Conservation (phyloP, 345 rosid species). For the Kandelia obovata region DNA sequence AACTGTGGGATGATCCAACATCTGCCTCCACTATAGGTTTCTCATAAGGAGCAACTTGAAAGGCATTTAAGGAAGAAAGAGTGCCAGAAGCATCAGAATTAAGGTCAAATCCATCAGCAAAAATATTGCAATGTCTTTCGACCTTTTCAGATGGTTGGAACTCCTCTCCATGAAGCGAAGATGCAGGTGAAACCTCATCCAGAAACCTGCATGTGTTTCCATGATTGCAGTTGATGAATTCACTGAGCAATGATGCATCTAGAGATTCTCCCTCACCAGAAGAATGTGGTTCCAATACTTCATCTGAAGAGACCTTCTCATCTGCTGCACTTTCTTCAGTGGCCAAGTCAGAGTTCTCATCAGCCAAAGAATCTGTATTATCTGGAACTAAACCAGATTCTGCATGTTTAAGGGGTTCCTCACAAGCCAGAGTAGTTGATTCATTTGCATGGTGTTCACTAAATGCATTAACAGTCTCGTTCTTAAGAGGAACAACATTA, state of each 20-base stretch:
- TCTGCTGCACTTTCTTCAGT: constrained; percentile 26
- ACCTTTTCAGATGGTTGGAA: constrained; percentile 9
- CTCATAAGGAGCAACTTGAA: constrained; percentile 12
- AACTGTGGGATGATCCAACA: constrained; percentile 16
- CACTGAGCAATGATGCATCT: constrained; percentile 15
- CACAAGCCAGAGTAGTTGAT: neutral
- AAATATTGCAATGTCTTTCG: neutral
- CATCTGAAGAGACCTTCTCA: constrained; percentile 21
- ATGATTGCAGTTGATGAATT: constrained; percentile 15
- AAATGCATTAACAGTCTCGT: constrained; percentile 9
- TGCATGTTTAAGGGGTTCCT: constrained; percentile 14
- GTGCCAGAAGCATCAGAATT: constrained; percentile 18
- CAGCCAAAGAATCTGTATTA: constrained; percentile 11
- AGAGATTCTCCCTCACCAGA: constrained; percentile 16
- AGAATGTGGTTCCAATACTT: constrained; percentile 16
- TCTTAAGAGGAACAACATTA: constrained; percentile 7
- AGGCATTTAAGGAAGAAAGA: constrained; percentile 16
- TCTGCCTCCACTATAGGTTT: constrained; percentile 15
- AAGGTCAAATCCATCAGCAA: constrained; percentile 4
- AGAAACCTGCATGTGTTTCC: constrained; percentile 9
- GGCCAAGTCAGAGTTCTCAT: constrained; percentile 9
- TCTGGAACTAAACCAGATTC: constrained; percentile 18
- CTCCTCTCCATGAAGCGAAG: constrained; percentile 17
- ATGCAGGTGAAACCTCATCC: constrained; percentile 20
- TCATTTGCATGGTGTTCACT: constrained; percentile 8